Conservation (phyloP, 2,329 filamentous ascomycete genomes). For the Simplicillium sp. region DNA sequence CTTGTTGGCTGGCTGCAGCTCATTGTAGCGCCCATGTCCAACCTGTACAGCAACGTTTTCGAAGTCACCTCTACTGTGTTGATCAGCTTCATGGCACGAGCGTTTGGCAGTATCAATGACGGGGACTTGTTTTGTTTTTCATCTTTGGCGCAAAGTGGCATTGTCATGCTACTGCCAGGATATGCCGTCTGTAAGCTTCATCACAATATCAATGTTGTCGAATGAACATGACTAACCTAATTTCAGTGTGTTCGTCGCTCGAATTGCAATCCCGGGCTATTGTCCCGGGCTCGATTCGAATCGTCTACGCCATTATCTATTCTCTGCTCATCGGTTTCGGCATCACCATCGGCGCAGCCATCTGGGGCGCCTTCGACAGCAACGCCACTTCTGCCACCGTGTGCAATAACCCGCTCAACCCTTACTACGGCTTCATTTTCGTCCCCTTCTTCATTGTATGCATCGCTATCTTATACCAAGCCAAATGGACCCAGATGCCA, state of each 20-base stretch:
- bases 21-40: constrained; percentile 58
- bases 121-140: constrained; percentile 54
- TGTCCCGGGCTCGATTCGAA: constrained; percentile 61
- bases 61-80: constrained; percentile 53
- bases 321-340: constrained; percentile 64
- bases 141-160: constrained; percentile 53
- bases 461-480: constrained; percentile 69
- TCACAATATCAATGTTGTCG: not conserved
- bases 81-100: constrained; percentile 52
- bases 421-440: constrained; percentile 53
- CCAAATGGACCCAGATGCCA: constrained; percentile 71
- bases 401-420: constrained; percentile 33
- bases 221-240: constrained; percentile 10
- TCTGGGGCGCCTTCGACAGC: constrained; percentile 52
- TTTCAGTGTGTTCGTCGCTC: constrained; percentile 34
- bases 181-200: constrained; percentile 45
- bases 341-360: constrained; percentile 55
- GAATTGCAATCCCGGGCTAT: constrained; percentile 62
- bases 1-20: constrained; percentile 62
- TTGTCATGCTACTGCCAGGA: constrained; percentile 56
- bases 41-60: constrained; percentile 58
- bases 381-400: constrained; percentile 35
- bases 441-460: constrained; percentile 66
- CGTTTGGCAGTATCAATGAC: constrained; percentile 48
- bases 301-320: constrained; percentile 68